Evolutionary conservation across 495 filamentous ascomycete genomes (phyloP), one percentile per base, ranked within the genome.

Genomic region (Penicillium bovifimosum): DNA sequence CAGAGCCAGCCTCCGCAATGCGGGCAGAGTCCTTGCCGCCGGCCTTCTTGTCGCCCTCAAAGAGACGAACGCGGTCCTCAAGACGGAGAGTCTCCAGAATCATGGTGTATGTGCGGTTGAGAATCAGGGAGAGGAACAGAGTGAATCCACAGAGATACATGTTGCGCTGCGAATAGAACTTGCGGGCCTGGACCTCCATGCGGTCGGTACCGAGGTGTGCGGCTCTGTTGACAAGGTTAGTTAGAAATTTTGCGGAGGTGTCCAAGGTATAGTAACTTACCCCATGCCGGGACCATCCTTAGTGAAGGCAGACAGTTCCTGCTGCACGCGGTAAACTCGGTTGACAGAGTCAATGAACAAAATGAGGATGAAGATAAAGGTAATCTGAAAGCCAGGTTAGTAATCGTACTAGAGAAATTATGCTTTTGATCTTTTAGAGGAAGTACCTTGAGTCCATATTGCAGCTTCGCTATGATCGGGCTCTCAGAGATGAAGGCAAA

Each of bases 71-170:
- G 72, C 87, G 87, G 74, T 93, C 88, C 74, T 98, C 92, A 24
- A 98, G 88, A 54, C 88, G 88, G 52, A 98, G 83, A 9, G 87
- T 81, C 56, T 98, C 93, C 45, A 97, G 81, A 65, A 96, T 97
- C 89, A 97, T 91, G 63, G 83, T 85, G 78, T 97, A 96, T 61
- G 95, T 97, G 65, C 95, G 91, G 82, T 98, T 97, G 65, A 98
- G 90, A 73, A 98, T 97, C 39, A 98, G 78, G 33, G 92, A 96
- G 50, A 98, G 85, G 85, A 98, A 98, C 53, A 97, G 86, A 0
- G 93, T 98, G 79, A 98, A 98, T 61, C 93, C 93, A 74, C 95
- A 97, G 50, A 98, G 90, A 76, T 98, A 98, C 95, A 98, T 96
- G 83, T 98, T 98, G 66, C 93, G 92, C 76, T 98, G 91, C 53